Conservation (phyloP, 352 stramenopile genomes). For the Phytophthora palmivora region DNA sequence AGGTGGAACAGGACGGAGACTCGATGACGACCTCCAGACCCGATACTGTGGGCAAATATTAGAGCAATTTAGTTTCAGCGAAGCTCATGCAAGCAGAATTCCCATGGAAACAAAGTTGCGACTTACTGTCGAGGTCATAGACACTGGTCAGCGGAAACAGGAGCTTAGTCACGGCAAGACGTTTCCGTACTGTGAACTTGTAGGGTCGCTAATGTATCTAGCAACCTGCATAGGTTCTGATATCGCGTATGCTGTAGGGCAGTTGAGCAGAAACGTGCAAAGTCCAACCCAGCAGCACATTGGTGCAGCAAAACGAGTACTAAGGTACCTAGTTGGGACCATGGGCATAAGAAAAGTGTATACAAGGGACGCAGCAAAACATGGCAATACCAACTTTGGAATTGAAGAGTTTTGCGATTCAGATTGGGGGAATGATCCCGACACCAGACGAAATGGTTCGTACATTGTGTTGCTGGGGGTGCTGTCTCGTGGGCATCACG, state of each 20-base stretch:
- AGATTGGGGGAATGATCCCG: too few relatives aligned
- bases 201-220: conserved; percentile 41
- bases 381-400: not conserved
- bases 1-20: conserved; percentile 13
- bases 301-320: conserved; percentile 2
- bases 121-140: conserved; percentile 10
- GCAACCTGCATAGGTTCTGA: conserved; percentile 32
- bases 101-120: conserved; percentile 17
- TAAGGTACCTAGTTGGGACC: conserved; percentile 1
- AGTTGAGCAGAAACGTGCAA: conserved; percentile 36
- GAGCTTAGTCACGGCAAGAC: not conserved
- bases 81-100: conserved; percentile 8
- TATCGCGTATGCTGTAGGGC: conserved; percentile 27
- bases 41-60: conserved; percentile 19
- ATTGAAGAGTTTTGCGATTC: conserved; percentile 19
- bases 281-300: conserved; percentile 15
- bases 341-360: not conserved
- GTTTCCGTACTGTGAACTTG: too few relatives aligned
- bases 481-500: conserved; percentile 12
- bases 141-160: conserved; percentile 7
- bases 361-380: conserved; percentile 4
- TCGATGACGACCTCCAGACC: conserved; percentile 18
- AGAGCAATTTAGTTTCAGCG: conserved; percentile 12
- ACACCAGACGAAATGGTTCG: conserved; percentile 21
- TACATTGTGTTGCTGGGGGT: conserved; percentile 9